Evolutionary conservation across 2,329 filamentous ascomycete species (phyloP), one percentile per base, ranked within the genome.

Genomic region (Xylaria sp.): DNA sequence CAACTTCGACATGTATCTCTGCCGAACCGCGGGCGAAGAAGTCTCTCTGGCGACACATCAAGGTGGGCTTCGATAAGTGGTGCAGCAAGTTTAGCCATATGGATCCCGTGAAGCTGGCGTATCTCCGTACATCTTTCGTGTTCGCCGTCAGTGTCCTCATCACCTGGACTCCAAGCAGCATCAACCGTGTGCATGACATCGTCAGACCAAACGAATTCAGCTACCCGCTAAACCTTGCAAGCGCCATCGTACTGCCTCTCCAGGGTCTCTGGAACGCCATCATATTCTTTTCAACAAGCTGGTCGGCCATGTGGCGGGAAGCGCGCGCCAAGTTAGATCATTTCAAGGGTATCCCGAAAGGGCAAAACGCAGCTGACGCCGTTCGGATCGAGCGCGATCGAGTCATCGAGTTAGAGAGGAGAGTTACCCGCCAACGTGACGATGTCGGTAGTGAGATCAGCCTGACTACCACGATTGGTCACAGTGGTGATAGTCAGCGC

Each of bases 241-340:
- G 90, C 7, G 90, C 91, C 1, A 84, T 92, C 1, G 92, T 94
- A 0, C 83, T 95, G 3, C 92, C 93, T 0, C 83, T 94, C 1
- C 93, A 95, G 78, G 93, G 93, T 0, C 87, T 94, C 39, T 94
- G 92, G 92, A 95, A 95, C 76, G 87, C 89, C 36, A 82, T 93
- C 62, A 93, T 96, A 65, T 95, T 94, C 80, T 88, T 92, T 68
- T 86, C 87, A 5, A 92, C 91, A 1, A 92, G 85, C 71, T 86
- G 83, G 81, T 58, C 25, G 0, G 72, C 80, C 51, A 80, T 84
- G 64, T 83, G 80, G 56, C 80, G 79, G 68, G 78, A 78, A 71
- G 31, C 74, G 1, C 70, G 73, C 9, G 68, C 69, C 36, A 58
- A 49, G 28, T 7, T 63, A 5, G 74, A 77, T 57, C 43, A 61